Conservation (phyloP, 1,139 yeast genomes). For the Wickerhamiella pararugosa region DNA sequence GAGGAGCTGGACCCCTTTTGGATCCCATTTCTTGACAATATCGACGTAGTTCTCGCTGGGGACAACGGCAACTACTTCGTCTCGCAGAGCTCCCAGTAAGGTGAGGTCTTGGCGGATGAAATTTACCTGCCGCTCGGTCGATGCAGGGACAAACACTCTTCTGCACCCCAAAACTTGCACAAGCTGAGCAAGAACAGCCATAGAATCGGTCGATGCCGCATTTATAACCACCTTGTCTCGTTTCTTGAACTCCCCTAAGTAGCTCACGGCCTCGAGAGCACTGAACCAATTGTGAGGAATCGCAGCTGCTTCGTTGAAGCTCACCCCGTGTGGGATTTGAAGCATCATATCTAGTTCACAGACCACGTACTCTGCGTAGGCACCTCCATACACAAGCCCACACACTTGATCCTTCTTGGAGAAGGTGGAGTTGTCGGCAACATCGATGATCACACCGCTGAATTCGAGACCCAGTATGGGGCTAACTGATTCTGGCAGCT, state of each 20-base stretch:
- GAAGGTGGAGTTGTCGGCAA: conserved; percentile 14
- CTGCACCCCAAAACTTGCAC: conserved; percentile 25
- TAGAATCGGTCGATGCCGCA: conserved; percentile 26
- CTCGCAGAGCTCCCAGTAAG: conserved; percentile 13
- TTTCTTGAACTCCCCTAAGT: conserved; percentile 19
- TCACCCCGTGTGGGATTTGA: conserved; percentile 17
- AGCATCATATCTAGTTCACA: conserved; percentile 19
- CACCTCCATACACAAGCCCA: conserved; percentile 27
- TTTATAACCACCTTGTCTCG: conserved; percentile 22
- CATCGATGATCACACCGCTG: conserved; percentile 20
- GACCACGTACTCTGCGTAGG: conserved; percentile 25
- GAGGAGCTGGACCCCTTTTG: conserved; percentile 21
- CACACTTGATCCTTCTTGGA: conserved; percentile 24
- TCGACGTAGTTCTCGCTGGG: conserved; percentile 17
- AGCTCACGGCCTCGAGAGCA: conserved; percentile 23
- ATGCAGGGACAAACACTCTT: conserved; percentile 23
- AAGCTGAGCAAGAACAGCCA: conserved; percentile 25
- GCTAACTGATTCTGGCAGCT: conserved; percentile 22
- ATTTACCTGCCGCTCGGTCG: conserved; percentile 18
- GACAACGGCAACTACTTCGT: conserved; percentile 21
- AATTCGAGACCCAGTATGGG: conserved; percentile 26
- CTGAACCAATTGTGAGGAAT: conserved; percentile 28
- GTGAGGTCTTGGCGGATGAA: conserved; percentile 14
- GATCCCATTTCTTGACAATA: conserved; percentile 16
- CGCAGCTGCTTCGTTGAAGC: conserved; percentile 21